Conservation (phyloP, 371 early-diverging fungal genomes). For the Lichtheimia ramosa region DNA sequence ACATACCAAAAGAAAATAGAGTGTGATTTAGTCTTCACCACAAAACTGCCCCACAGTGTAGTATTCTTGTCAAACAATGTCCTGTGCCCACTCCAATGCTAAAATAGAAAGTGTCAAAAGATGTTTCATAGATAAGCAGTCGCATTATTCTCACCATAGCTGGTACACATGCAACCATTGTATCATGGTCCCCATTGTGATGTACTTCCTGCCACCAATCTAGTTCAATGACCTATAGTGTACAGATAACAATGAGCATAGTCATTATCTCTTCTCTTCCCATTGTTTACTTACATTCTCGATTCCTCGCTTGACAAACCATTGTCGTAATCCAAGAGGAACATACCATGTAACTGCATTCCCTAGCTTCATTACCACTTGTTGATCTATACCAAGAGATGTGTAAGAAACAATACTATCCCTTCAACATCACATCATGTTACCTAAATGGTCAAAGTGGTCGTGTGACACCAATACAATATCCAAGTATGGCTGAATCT, state of each 20-base stretch:
- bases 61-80: conserved; percentile 55
- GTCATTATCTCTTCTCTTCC: background rate
- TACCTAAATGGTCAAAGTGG: conserved; percentile 63
- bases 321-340: conserved; percentile 56
- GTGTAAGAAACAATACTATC: background rate
- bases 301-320: conserved; percentile 53
- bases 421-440: background rate
- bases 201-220: conserved; percentile 67
- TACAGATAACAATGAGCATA: background rate
- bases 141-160: conserved; percentile 30
- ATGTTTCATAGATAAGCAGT: background rate
- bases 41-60: conserved; percentile 61
- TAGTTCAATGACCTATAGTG: conserved; percentile 50
- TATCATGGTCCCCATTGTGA: conserved; percentile 40
- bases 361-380: conserved; percentile 43
- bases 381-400: conserved; percentile 34
- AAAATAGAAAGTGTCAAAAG: conserved; percentile 4
- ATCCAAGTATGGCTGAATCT: conserved; percentile 48
- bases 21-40: conserved; percentile 40
- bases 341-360: conserved; percentile 65
- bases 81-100: conserved; percentile 58
- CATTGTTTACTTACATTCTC: conserved; percentile 40
- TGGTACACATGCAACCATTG: conserved; percentile 57
- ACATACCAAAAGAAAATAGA: conserved; percentile 58
- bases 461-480: conserved; percentile 60